Evolutionary conservation across 2,329 filamentous ascomycete species (phyloP).

Genomic region (Tolypocladium paradoxum): DNA sequence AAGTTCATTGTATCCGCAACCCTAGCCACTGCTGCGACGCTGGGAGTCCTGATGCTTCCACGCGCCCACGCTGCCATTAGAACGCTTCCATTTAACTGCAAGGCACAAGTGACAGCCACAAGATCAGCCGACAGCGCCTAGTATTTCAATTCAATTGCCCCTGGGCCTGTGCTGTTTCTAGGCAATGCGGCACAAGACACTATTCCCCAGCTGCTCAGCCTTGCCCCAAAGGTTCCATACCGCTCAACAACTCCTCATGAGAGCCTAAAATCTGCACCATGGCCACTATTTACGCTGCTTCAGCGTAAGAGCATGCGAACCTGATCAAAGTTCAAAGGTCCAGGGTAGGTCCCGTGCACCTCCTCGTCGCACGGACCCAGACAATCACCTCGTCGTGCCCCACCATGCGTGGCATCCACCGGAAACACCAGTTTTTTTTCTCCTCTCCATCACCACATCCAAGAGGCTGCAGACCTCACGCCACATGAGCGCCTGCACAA

Average conservation of each 20-base stretch:
- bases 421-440: constrained; percentile 17
- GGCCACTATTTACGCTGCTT: too few species aligned
- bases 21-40: background rate
- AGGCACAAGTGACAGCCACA: too few species aligned
- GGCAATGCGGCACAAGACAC: too few species aligned
- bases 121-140: too few species aligned
- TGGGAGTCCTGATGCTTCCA: background rate
- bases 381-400: background rate
- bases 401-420: background rate
- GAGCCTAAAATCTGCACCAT: too few species aligned
- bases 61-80: background rate
- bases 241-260: background rate
- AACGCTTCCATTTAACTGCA: too few species aligned
- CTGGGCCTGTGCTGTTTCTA: too few species aligned
- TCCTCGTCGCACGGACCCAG: background rate
- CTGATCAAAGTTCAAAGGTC: background rate
- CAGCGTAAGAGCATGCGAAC: background rate
- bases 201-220: too few species aligned
- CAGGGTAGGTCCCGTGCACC: background rate
- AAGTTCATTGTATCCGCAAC: too few species aligned
- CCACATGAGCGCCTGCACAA: background rate
- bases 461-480: constrained; percentile 5
- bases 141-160: too few species aligned
- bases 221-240: too few species aligned
- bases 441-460: constrained; percentile 1